A percentile compares a stretch with the other conserved stretches of the same genome.
These are phyloP conservation scores for Lentinus tigrinus DNA, from an alignment of 768 basidiomycete genomes.

Conservation along the genomic window DNA sequence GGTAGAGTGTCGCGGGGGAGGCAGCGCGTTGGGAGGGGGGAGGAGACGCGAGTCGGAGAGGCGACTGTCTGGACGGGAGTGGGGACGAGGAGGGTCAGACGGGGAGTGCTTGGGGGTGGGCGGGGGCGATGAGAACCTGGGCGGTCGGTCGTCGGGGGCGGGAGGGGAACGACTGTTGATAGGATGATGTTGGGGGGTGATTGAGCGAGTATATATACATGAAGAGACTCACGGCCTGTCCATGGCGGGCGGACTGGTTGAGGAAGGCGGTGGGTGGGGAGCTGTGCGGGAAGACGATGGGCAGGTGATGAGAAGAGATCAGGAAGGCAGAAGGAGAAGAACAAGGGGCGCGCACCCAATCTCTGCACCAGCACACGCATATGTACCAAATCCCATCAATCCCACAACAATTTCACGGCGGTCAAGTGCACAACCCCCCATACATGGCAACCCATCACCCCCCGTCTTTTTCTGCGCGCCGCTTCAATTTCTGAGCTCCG, in stretches of 20 bases:
- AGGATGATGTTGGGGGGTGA: slow-evolving; percentile 18
- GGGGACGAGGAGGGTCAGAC: neutral
- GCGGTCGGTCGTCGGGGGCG: neutral
- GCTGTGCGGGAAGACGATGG: slow-evolving; percentile 27
- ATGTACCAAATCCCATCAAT: slow-evolving; percentile 5
- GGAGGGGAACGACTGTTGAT: slow-evolving; percentile 18
- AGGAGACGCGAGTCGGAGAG: slow-evolving; percentile 15
- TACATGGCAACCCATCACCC: slow-evolving; percentile 6
- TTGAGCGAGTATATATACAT: slow-evolving; percentile 21
- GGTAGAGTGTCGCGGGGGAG: slow-evolving; percentile 1
- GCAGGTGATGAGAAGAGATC: slow-evolving; percentile 24
- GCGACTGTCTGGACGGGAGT: slow-evolving; percentile 11
- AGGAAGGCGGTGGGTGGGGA: slow-evolving; percentile 25
- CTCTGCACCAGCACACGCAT: slow-evolving; percentile 17
- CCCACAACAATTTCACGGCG: slow-evolving; percentile 14
- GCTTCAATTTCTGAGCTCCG: slow-evolving; percentile 6
- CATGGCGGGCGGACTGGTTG: slow-evolving; percentile 18
- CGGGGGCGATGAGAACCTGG: neutral
- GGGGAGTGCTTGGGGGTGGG: neutral
- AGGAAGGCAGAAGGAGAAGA: slow-evolving; percentile 16
- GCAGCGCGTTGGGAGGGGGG: neutral
- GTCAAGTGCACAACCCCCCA: neutral
- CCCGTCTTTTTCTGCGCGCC: slow-evolving; percentile 4
- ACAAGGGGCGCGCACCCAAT: slow-evolving; percentile 11
- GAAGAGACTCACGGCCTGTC: slow-evolving; percentile 20